These are phyloP conservation scores for Syzygium malaccense DNA, from an alignment of 441 rosid genomes.

Conservation along the genomic window DNA sequence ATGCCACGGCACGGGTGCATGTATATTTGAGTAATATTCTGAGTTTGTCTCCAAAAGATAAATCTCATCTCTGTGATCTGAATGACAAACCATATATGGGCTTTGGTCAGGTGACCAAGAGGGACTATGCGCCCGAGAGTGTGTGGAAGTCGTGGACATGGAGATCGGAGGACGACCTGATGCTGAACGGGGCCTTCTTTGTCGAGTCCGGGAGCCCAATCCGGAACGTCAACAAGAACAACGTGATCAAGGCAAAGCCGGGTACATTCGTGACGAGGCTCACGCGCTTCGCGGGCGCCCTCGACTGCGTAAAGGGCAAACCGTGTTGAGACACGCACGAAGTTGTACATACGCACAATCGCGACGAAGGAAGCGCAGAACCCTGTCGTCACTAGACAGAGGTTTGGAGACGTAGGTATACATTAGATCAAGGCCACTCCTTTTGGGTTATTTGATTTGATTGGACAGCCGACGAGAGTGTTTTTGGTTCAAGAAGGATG, in stretches of 20 bases:
- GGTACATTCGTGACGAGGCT: slow-evolving; percentile 5
- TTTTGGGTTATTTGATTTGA: background rate
- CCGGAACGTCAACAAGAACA: background rate
- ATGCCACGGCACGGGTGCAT: background rate
- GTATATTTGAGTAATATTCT: background rate
- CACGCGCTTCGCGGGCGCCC: background rate
- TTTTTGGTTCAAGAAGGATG: background rate
- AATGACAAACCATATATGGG: background rate
- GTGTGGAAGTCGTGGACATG: slow-evolving; percentile 10
- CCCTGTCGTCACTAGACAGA: background rate
- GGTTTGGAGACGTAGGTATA: background rate
- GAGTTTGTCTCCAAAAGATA: background rate
- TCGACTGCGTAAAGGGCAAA: background rate
- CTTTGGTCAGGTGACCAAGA: slow-evolving; percentile 3
- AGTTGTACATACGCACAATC: background rate
- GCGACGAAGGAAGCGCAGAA: background rate
- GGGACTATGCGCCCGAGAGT: slow-evolving; percentile 2
- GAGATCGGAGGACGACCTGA: slow-evolving; percentile 8
- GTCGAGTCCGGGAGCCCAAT: slow-evolving; percentile 1
- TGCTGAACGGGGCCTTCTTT: slow-evolving; percentile 11
- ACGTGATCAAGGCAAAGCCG: slow-evolving; percentile 10
- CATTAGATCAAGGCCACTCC: background rate
- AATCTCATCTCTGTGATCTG: background rate
- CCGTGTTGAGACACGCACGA: background rate
- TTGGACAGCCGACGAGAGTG: background rate